These are phyloP conservation scores for Cryptococcus sp. DNA, from an alignment of 1,284 basidiomycete species.

Conservation along the genomic window DNA sequence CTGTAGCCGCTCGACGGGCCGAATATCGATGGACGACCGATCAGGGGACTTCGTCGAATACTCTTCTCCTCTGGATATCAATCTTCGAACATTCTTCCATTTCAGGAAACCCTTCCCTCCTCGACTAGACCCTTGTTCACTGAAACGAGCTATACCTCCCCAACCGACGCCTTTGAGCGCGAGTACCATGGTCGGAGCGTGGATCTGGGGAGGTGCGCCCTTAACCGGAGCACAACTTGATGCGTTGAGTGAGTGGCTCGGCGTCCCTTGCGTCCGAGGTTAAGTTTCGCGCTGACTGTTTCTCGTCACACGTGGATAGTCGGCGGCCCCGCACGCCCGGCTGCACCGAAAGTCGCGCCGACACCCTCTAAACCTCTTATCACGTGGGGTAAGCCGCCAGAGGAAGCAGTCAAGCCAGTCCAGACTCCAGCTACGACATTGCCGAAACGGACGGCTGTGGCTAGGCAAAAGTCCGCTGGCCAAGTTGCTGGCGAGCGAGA, in stretches of 20 bases:
- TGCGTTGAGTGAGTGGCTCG: conserved; percentile 34
- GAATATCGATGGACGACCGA: conserved; percentile 48
- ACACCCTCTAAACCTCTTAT: conserved; percentile 45
- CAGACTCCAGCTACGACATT: conserved; percentile 18
- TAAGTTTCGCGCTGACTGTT: not conserved
- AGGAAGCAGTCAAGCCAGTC: conserved; percentile 22
- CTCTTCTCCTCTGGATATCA: conserved; percentile 45
- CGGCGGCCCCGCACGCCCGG: conserved; percentile 48
- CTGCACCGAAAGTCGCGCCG: conserved; percentile 33
- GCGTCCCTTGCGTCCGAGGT: not conserved
- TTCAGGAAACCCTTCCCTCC: conserved; percentile 53
- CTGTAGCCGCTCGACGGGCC: conserved; percentile 37
- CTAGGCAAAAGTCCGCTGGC: conserved; percentile 25
- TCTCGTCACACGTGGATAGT: conserved; percentile 23
- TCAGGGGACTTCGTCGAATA: conserved; percentile 54
- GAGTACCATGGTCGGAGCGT: conserved; percentile 38
- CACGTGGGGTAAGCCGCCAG: conserved; percentile 47
- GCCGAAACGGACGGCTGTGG: conserved; percentile 35
- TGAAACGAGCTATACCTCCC: conserved; percentile 38
- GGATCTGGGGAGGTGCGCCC: conserved; percentile 53
- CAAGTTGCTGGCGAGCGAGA: conserved; percentile 39
- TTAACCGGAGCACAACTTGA: conserved; percentile 51
- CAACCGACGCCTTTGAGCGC: conserved; percentile 46
- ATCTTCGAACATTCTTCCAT: conserved; percentile 53
- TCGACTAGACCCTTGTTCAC: conserved; percentile 40